These are phyloP conservation scores for Epithele typhae DNA, from an alignment of 768 basidiomycete genomes.

Conservation along the genomic window DNA sequence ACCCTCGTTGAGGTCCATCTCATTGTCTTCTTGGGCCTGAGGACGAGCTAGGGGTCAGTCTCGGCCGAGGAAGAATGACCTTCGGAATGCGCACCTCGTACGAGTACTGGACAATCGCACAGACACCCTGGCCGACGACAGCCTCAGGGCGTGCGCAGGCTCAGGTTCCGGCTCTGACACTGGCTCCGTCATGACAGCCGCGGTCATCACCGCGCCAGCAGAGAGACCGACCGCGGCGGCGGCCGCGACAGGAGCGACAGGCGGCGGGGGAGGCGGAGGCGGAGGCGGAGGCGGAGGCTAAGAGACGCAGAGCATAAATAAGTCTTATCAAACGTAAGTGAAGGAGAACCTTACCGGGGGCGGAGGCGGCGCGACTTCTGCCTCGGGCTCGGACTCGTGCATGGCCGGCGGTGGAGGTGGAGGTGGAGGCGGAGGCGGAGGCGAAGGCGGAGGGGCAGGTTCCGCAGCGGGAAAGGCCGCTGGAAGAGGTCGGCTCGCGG, in stretches of 20 bases:
- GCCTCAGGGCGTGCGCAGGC: conserved; percentile 40
- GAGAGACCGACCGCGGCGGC: conserved; percentile 31
- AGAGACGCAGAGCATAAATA: background rate
- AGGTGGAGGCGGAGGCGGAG: conserved; percentile 24
- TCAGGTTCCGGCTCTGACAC: conserved; percentile 29
- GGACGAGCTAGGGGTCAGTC: background rate
- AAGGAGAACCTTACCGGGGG: conserved; percentile 28
- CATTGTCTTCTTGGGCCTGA: conserved; percentile 84
- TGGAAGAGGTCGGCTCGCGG: conserved; percentile 8
- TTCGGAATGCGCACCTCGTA: conserved; percentile 69
- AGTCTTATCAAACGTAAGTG: background rate
- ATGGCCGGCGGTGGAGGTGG: background rate
- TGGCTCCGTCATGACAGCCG: conserved; percentile 25
- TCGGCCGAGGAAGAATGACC: no score
- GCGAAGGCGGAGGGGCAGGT: conserved; percentile 29
- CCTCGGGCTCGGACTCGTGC: conserved; percentile 28
- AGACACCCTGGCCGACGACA: conserved; percentile 44
- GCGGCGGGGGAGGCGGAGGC: no score
- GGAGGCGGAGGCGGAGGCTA: background rate
- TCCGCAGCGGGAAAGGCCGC: conserved; percentile 24
- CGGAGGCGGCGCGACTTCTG: conserved; percentile 25
- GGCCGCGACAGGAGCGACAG: no score
- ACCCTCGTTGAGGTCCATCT: conserved; percentile 75
- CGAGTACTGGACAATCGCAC: conserved; percentile 74
- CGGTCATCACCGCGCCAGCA: conserved; percentile 44